Evolutionary conservation across 345 rosid genomes (phyloP), one percentile per base, ranked within the genome.

Genomic region (Crucihimalaya himalaica): DNA sequence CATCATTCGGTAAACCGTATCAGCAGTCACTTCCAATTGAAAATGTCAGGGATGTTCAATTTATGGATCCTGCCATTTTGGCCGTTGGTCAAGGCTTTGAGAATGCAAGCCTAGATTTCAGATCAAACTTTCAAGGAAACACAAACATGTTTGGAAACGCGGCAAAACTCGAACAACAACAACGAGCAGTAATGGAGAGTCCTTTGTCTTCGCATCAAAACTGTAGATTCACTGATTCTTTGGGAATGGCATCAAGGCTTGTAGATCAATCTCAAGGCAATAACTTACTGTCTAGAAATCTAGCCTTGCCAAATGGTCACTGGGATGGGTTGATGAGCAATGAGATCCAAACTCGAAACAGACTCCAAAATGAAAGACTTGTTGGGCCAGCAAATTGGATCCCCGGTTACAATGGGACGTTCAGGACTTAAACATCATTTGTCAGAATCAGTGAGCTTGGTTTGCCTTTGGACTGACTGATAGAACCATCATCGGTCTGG

Each of bases 1-100:
- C 90, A 21, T 14, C 85, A 50, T 73, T 72, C 39, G 74, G 86
- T 74, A 92, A 82, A 83, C 74, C 84, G 50, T 83, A 82, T 64
- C 85, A 81, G 70, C 85, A 80, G 68, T 83, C 83, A 21, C 72
- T 70, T 32, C 66, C 77, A 28, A 5, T 66, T 56, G 92, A 83
- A 50, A 86, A 68, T 70, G 68, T 79, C 14, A 87, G 80, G 20
- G 93, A 92, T 70, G 79, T 90, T 75, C 92, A 90, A 55, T 85
- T 85, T 71, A 83, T 87, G 82, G 99, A 92, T 84, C 96, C 99
- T 72, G 99, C 99, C 25, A 95, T 92, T 70, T 83, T 95, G 84
- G 97, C 96, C 1, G 97, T 90, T 73, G 97, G 97, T 59, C 86
- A 83, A 80, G 96, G 86, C 68, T 81, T 75, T 69, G 83, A 74